phyloP scores from a whole-genome alignment of 2,329 filamentous ascomycete genomes.

The Aspergillus flavus region DNA sequence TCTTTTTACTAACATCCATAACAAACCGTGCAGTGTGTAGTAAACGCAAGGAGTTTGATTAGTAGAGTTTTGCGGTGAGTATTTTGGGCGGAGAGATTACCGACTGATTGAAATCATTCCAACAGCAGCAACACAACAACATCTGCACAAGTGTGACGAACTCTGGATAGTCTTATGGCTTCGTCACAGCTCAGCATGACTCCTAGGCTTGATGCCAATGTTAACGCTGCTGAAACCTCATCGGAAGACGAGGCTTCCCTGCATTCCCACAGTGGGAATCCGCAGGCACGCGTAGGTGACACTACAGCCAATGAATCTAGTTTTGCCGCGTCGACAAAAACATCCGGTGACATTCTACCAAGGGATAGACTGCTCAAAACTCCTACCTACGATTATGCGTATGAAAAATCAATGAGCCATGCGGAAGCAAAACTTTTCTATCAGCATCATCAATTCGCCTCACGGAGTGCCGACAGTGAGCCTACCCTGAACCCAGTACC shows the following conservation, averaged over 20 bases:
- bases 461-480: slow-evolving; percentile 40
- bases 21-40: neutral
- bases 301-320: slow-evolving; percentile 12
- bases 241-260: slow-evolving; percentile 12
- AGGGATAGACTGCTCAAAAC: slow-evolving; percentile 64
- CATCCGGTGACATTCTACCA: slow-evolving; percentile 33
- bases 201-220: slow-evolving; percentile 24
- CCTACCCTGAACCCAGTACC: slow-evolving; percentile 39
- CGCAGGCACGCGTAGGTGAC: slow-evolving; percentile 7
- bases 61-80: slow-evolving; percentile 9
- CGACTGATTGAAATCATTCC: neutral
- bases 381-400: slow-evolving; percentile 89
- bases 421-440: slow-evolving; percentile 96
- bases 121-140: slow-evolving; percentile 5
- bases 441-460: slow-evolving; percentile 77
- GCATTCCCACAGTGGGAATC: neutral
- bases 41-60: neutral
- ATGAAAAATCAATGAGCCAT: slow-evolving; percentile 92
- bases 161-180: slow-evolving; percentile 22
- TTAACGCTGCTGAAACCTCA: slow-evolving; percentile 16
- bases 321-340: slow-evolving; percentile 9
- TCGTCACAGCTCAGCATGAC: slow-evolving; percentile 18
- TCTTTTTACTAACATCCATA: neutral
- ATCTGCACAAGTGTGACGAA: neutral
- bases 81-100: neutral